Percentiles rank a stretch among this genome's conserved stretches.
Evolutionary conservation across 2,329 filamentous ascomycete species (phyloP).

Genomic region (Ophiostoma novo-ulmi): DNA sequence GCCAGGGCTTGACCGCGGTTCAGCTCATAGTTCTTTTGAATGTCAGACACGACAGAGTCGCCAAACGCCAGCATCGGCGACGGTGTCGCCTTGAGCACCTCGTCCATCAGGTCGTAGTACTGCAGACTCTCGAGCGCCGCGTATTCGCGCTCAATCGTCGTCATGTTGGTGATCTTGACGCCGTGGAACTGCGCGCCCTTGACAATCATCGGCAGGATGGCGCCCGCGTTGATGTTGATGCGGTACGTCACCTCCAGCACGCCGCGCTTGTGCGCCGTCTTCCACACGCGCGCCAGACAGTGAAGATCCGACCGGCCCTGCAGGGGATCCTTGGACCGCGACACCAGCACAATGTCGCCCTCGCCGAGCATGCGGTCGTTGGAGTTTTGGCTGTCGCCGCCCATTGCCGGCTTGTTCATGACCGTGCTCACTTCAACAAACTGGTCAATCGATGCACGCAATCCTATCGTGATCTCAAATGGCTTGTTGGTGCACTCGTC

Average conservation of each 20-base stretch:
- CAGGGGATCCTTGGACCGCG: conserved; percentile 66
- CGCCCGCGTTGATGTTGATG: conserved; percentile 62
- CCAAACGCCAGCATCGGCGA: conserved; percentile 81
- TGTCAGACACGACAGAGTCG: conserved; percentile 62
- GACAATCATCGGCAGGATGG: conserved; percentile 58
- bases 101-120: conserved; percentile 93
- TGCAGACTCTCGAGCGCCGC: conserved; percentile 84
- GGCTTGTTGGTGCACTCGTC: conserved; percentile 76
- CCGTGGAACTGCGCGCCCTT: conserved; percentile 67
- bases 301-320: conserved; percentile 61
- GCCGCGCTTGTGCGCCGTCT: conserved; percentile 73
- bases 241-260: conserved; percentile 81
- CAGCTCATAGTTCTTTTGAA: conserved; percentile 72
- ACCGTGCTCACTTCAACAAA: conserved; percentile 83
- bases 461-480: conserved; percentile 83
- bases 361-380: conserved; percentile 52
- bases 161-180: conserved; percentile 85
- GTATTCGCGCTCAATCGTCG: conserved; percentile 90
- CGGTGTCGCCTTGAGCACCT: conserved; percentile 78
- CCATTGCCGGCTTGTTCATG: conserved; percentile 47
- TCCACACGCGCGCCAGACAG: conserved; percentile 79
- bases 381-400: conserved; percentile 52
- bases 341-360: conserved; percentile 85
- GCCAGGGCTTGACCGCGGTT: conserved; percentile 88
- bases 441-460: conserved; percentile 82